phyloP scores from a whole-genome alignment of 768 basidiomycete species.

The Termitomyces sp. region DNA sequence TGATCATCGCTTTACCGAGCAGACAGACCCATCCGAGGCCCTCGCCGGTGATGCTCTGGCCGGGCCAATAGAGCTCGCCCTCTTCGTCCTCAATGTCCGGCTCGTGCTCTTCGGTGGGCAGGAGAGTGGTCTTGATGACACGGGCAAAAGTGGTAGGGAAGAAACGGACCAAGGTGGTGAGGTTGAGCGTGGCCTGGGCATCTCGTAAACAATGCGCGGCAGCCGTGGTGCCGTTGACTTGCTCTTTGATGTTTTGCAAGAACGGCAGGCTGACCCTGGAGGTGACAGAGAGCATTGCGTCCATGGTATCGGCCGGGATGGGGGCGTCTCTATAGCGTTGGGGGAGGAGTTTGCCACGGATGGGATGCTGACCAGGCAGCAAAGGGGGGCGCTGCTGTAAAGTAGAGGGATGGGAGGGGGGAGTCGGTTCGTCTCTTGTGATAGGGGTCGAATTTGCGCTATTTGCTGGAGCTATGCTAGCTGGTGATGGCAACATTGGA shows the following conservation, averaged over 20 bases:
- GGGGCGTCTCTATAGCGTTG: constrained; percentile 30
- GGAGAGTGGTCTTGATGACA: constrained; percentile 60
- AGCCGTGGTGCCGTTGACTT: constrained; percentile 31
- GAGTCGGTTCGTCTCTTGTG: constrained; percentile 52
- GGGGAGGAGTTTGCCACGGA: constrained; percentile 35
- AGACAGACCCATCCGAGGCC: constrained; percentile 85
- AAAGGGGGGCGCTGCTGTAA: constrained; percentile 27
- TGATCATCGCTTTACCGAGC: constrained; percentile 84
- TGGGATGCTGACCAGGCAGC: constrained; percentile 24
- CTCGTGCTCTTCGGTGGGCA: constrained; percentile 66
- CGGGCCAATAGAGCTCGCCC: constrained; percentile 84
- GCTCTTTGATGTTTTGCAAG: constrained; percentile 38
- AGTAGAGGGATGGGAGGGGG: constrained; percentile 31
- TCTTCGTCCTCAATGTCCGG: constrained; percentile 84
- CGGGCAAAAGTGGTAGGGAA: constrained; percentile 76
- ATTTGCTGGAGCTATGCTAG: constrained; percentile 58
- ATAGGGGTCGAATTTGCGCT: constrained; percentile 79
- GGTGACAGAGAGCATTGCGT: constrained; percentile 37
- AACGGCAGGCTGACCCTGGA: constrained; percentile 39
- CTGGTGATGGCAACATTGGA: constrained; percentile 77
- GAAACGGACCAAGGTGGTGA: constrained; percentile 62
- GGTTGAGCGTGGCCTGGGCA: constrained; percentile 52
- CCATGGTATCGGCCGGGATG: constrained; percentile 37
- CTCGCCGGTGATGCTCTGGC: constrained; percentile 65
- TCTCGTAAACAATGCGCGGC: constrained; percentile 43